Evolutionary conservation across 768 basidiomycete species (phyloP).

Genomic region (Auricularia sp.): DNA sequence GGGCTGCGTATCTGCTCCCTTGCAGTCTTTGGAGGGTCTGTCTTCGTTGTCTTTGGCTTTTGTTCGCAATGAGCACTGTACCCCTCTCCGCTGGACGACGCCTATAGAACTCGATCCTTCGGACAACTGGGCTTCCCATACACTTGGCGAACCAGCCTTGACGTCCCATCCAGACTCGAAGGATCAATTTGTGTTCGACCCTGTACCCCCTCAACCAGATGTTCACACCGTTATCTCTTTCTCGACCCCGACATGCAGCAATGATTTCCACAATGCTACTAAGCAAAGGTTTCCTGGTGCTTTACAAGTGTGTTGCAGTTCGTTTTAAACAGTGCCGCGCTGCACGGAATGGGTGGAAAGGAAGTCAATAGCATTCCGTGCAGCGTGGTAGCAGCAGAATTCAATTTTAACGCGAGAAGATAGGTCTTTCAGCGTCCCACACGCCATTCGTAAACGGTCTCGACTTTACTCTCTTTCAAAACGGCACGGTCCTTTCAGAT

Average conservation of each 20-base stretch:
- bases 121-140: not conserved
- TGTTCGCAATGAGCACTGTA: not conserved
- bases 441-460: slow-evolving; percentile 75
- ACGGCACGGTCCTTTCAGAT: slow-evolving; percentile 41
- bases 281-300: not conserved
- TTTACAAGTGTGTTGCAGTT: not conserved
- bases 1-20: not conserved
- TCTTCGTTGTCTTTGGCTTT: not conserved
- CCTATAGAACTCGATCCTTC: not conserved
- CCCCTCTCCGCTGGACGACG: not conserved
- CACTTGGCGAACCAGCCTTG: not conserved
- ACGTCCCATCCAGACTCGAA: not conserved
- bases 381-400: no score
- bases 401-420: slow-evolving; percentile 21
- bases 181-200: not conserved
- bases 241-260: not conserved
- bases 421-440: slow-evolving; percentile 60
- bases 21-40: not conserved
- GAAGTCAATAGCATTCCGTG: no score
- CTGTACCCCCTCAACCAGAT: not conserved
- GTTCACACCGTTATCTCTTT: not conserved
- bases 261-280: not conserved
- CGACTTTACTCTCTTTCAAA: slow-evolving; percentile 57
- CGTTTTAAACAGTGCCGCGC: no score
- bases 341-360: no score